Evolutionary conservation across 108 stramenopile species (phyloP), one percentile per base, ranked within the genome.

Genomic region (Skeletonema potamos): DNA sequence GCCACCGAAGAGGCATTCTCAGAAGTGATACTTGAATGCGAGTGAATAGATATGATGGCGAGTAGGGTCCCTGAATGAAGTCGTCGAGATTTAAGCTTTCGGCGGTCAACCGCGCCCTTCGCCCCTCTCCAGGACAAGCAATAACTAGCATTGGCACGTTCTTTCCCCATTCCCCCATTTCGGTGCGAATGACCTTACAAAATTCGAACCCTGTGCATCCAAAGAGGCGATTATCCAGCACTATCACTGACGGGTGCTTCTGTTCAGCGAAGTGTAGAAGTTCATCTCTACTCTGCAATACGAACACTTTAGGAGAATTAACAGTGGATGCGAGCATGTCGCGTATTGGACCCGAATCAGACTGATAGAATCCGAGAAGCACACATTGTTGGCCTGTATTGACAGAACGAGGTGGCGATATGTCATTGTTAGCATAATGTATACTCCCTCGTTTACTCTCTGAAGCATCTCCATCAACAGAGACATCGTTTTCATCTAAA

Each of bases 1-100:
- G 66, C 71, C 71, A 72, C 18, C 71, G 71, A 36, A 72, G 62
- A 27, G 71, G 71, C 17, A 72, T 72, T 13, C 71, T 48, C 24
- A 72, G 15, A 26, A 72, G 39, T 26, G 71, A 43, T 51, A 72
- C 59, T 63, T 72, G 71, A 8, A 72, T 72, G n/a, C 71, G 71
- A 39, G 71, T 72, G 46, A 62, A 22, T 0, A 73, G 33, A 46
- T 73, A 73, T 11, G 62, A 62, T 32, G 44, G 39, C 15, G 63
- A 63, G 55, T 64, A 64, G 3, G 56, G 41, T 26, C 62, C 55
- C 20, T 73, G 44, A 29, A 73, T 63, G 72, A 57, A 51, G 22
- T 51, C 48, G 8, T 51, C 48, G 22, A 51, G 20, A 20, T 24
- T 24, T 7, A 51, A 51, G 1, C 22, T 51, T 20, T 51, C 48